These are phyloP conservation scores for Escovopsis weberi DNA, from an alignment of 2,329 filamentous ascomycete genomes.

Conservation along the genomic window DNA sequence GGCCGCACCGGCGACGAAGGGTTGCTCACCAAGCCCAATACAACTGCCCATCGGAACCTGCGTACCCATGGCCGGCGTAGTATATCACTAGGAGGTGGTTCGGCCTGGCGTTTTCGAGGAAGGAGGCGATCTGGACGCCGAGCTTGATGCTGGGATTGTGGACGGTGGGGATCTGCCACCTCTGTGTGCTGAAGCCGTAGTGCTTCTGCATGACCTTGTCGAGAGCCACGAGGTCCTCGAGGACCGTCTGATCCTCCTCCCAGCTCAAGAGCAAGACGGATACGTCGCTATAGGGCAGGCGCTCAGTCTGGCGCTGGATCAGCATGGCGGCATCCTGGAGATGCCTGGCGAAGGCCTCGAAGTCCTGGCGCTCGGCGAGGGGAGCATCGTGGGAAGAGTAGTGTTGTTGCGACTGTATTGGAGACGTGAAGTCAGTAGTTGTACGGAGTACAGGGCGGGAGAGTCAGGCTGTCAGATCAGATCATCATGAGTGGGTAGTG, in stretches of 20 bases:
- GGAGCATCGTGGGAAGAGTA: constrained; percentile 26
- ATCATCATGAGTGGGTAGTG: background rate
- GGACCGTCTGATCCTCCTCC: constrained; percentile 43
- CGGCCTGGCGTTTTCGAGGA: constrained; percentile 41
- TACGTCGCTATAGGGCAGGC: constrained; percentile 40
- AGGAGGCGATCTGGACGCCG: constrained; percentile 43
- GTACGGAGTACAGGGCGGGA: constrained; percentile 4
- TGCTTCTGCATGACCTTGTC: constrained; percentile 43
- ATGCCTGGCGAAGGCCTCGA: constrained; percentile 52
- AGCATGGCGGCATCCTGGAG: constrained; percentile 55
- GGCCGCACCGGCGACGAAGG: background rate
- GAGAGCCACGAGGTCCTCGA: constrained; percentile 38
- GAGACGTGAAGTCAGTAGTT: background rate
- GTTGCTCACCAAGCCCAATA: constrained; percentile 51
- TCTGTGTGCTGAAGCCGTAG: constrained; percentile 46
- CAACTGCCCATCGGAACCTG: constrained; percentile 43
- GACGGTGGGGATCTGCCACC: constrained; percentile 45
- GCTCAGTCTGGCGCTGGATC: constrained; percentile 48
- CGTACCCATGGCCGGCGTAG: constrained; percentile 47
- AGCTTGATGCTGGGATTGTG: constrained; percentile 47
- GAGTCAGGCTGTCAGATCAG: background rate
- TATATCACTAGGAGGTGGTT: constrained; percentile 51
- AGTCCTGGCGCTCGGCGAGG: constrained; percentile 40
- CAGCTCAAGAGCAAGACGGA: constrained; percentile 47
- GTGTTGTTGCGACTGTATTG: constrained; percentile 16